Base-by-base conservation (phyloP, 2,329 filamentous ascomycete species). In the Monosporascus sp. region DNA sequence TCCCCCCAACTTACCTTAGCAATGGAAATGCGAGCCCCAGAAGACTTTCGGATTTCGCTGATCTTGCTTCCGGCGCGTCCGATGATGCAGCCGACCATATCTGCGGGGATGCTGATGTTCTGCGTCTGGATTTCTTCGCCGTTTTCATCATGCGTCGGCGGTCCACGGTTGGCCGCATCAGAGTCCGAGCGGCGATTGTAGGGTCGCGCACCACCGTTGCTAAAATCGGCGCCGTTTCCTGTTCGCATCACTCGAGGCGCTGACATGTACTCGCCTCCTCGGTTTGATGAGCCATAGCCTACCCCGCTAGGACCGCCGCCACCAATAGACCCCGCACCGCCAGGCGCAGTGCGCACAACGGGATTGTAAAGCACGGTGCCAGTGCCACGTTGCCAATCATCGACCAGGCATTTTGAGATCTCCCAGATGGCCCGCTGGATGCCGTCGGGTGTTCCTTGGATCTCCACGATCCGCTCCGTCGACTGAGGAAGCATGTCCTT, bases 21-120 rank as follows among this genome's bases (percentile, higher is more conserved):
- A 71, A 97, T 97, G 46, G 92, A 97, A 75, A 99, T 99, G 66
- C 93, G 89, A 57, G 94, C 94, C 55, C 92, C 92, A 51, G 94
- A 99, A 57, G 87, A 92, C 79, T 96, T 95, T 72, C 94, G 89
- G 65, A 99, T 99, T 76, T 99, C 94, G 71, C 90, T 97, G 69
- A 99, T 99, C 83, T 99, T 99, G 78, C 83, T 92, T 60, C 94
- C 94, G 51, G 82, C 90, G 60, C 92, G 88, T 61, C 94, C 94
- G 70, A 99, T 99, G 75, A 99, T 99, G 76, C 94, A 99, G 62
- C 94, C 94, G 71, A 99, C 94, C 94, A 99, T 99, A 77, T 99
- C 94, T 47, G 94, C 92, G 25, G 94, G 94, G 66, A 99, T 99
- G 79, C 91, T 97, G 75, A 99, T 99, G 76, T 99, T 99, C 70